Evolutionary conservation across 129 eudicot genomes (phyloP), one percentile per base, ranked within the genome.

Genomic region (Chrysanthemum seticuspe): DNA sequence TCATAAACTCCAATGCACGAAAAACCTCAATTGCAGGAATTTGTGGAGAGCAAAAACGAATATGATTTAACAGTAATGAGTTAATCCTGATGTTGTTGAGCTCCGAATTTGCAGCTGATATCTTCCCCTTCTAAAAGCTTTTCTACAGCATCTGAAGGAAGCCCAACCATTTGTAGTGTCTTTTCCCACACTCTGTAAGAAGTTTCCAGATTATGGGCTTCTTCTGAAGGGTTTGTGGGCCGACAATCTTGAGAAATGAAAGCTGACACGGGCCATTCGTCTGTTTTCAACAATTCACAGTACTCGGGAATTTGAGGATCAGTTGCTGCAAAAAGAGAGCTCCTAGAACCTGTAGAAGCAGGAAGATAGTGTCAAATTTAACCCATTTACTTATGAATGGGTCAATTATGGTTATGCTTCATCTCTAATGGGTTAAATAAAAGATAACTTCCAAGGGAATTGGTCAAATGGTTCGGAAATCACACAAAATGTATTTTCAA

Each of bases 251-350:
- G 97, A 31, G 90, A 88, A 63, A 94, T 86, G 84, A 76, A 94
- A 67, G 99, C 97, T 25, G 91, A 86, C 0, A 87, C 87, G 2
- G 97, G 99, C 94, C 93, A 94, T 13, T 94, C 97, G 3, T 94
- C 99, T 10, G 96, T 77, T 81, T 82, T 90, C 72, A 90, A 64
- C 83, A 85, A 70, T 68, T 90, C 97, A 73, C 96, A 87, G 63
- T 82, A 90, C 50, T 90, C 96, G 1, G 87, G 91, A 68, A 94
- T 73, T 74, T 94, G 99, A 54, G 99, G 96, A 65, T 94, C 97
- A 2, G 97, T 94, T 1, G 97, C 97, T n/a, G 97, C 97, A 70
- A 94, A 94, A n/a, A 94, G 93, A 72, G 99, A 71, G 78, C 97
- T 94, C 80, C 99, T 74, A 58, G 99, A 86, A 62, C 99, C 98